phyloP scores from a whole-genome alignment of 352 stramenopile genomes.

The Phytophthora sansomeana region DNA sequence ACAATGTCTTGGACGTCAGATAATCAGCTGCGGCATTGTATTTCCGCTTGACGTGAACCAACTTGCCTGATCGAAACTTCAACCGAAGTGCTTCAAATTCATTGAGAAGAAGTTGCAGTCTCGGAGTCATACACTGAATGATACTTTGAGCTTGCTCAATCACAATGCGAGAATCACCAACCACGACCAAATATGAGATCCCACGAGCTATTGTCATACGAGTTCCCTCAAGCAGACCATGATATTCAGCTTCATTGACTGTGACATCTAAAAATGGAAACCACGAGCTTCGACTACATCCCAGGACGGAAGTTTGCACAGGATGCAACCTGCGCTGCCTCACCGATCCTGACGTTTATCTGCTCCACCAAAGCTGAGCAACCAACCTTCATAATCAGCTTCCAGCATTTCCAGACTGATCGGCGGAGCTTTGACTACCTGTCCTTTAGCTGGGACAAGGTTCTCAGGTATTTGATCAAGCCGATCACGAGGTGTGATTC shows the following conservation, averaged over 20 bases:
- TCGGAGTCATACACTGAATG: conserved; percentile 7
- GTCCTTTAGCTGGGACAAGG: background rate
- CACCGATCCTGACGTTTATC: background rate
- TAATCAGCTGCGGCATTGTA: conserved; percentile 1
- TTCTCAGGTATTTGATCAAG: too few relatives aligned
- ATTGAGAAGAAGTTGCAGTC: background rate
- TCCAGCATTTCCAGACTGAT: too few relatives aligned
- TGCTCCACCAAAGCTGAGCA: background rate
- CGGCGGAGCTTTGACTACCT: background rate
- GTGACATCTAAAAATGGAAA: conserved; percentile 1
- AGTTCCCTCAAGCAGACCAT: too few relatives aligned
- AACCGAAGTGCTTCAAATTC: too few relatives aligned
- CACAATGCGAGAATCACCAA: conserved; percentile 9
- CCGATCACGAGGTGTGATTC: too few relatives aligned
- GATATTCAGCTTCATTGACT: too few relatives aligned
- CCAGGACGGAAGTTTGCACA: too few relatives aligned
- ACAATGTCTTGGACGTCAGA: background rate
- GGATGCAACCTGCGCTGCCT: too few relatives aligned
- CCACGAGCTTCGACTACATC: too few relatives aligned
- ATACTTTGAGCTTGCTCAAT: conserved; percentile 16
- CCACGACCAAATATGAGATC: background rate
- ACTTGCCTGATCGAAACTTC: too few relatives aligned
- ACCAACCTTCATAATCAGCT: too few relatives aligned
- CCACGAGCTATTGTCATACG: background rate
- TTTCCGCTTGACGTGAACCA: conserved; percentile 2